Base-by-base conservation (phyloP, 2,329 filamentous ascomycete species). In the Apiospora malaysiana region DNA sequence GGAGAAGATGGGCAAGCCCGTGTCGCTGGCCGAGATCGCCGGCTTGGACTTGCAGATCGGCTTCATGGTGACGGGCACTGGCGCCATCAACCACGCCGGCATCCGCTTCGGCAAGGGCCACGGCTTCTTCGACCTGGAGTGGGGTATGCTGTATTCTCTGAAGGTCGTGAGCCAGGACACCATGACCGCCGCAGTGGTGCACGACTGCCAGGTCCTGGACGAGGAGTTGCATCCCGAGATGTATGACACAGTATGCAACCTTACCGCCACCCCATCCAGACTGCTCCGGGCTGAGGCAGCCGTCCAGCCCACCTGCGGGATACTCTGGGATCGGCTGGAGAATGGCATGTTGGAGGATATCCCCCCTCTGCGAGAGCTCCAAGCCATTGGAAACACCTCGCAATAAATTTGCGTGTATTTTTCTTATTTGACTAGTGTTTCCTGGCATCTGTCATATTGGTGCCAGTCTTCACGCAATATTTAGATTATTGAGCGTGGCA, bases 121-220 rank as follows among this genome's bases (percentile, higher is more conserved):
- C 65, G 79, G 81, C 14, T 79, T 81, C 63, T 84, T 85, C 63
- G 83, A 85, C 66, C 77, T 85, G 8, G 83, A 83, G 70, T 85
- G 82, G 82, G 81, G 76, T 0, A 79, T 85, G 74, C 74, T 85
- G 37, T 78, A 76, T 37, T 77, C 79, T 23, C 73, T 82, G 16
- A 77, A 78, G 5, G 72, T 79, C 14, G 75, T 84, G 8, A 69
- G 69, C 5, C 18, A 66, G 7, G 65, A 72, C 2, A 78, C 79
- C 6, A 74, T 76, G 0, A 80, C 80, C 2, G 75, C 81, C 1
- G 80, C 79, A 7, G 70, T 84, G 7, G 82, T 81, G 9, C 83
- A 85, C 73, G 77, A 79, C 23, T 84, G 82, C 70, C 83, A 85
- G 74, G 77, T 84, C 12, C 74, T 85, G 32, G 77, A 81, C 25